These are phyloP conservation scores for Psilocybe mexicana DNA, from an alignment of 1,284 basidiomycete genomes.

Conservation along the genomic window DNA sequence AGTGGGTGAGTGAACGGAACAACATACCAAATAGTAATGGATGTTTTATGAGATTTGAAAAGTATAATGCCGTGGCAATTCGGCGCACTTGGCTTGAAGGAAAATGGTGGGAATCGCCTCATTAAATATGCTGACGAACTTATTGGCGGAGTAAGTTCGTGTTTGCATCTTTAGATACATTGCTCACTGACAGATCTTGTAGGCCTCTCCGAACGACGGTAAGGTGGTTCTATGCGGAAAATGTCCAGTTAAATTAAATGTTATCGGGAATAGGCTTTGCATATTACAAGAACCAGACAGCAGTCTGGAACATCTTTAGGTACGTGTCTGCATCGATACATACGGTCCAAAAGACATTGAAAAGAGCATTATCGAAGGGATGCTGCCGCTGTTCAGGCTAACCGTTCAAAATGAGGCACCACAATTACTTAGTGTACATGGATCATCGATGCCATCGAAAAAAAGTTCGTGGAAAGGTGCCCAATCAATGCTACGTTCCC, in stretches of 20 bases:
- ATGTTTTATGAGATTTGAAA: not conserved
- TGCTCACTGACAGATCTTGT: not conserved
- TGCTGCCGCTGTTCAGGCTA: slow-evolving; percentile 25
- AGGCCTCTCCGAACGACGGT: slow-evolving; percentile 59
- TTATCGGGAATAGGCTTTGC: slow-evolving; percentile 32
- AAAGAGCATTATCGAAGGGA: not conserved
- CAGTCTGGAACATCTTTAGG: slow-evolving; percentile 51
- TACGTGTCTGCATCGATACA: slow-evolving; percentile 26
- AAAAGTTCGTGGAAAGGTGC: no score
- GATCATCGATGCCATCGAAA: no score
- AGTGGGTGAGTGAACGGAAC: no score
- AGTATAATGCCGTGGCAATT: slow-evolving; percentile 65
- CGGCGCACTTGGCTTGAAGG: slow-evolving; percentile 48
- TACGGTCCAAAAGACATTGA: no score
- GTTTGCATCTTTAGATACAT: not conserved
- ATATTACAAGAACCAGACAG: slow-evolving; percentile 53
- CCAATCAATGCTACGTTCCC: no score
- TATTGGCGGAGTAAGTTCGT: slow-evolving; percentile 39
- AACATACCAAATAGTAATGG: no score
- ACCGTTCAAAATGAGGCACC: slow-evolving; percentile 26
- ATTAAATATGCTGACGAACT: slow-evolving; percentile 57
- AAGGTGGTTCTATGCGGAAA: slow-evolving; percentile 1
- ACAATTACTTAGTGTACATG: no score
- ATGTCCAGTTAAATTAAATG: not conserved
- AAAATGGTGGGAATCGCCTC: slow-evolving; percentile 50